Evolutionary conservation across 495 filamentous ascomycete species (phyloP), one percentile per base, ranked within the genome.

Genomic region (Rostrohypoxylon terebratum): DNA sequence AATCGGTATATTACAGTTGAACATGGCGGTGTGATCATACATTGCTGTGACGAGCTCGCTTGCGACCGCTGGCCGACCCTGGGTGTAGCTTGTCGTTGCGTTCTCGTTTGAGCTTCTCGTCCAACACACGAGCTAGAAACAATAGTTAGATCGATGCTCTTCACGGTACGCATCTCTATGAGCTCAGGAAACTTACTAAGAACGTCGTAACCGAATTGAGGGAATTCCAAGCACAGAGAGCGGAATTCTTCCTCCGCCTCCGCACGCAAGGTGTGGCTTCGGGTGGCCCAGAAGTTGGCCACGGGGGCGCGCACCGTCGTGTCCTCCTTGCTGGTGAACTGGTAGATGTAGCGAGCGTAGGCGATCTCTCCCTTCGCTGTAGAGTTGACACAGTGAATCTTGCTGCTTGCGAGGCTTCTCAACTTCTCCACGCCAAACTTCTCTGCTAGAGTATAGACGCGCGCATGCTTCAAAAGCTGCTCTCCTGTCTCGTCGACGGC

Each of bases 141-240:
- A 3, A 4, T 25, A 3, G 74, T 79, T 67, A 76, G 47, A n/a
- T 28, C 18, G n/a, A 3, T 28, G 2, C 3, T 64, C 66, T 72
- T 51, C 45, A 23, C 44, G 2, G 14, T 16, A 50, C 0, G 28
- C 13, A 9, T n/a, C 25, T 38, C 6, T 6, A 20, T 31, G 51
- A 23, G 47, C 8, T 40, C 1, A 48, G 48, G 36, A 28, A 60
- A 82, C 84, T 64, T 82, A 87, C 85, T 87, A 23, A 97, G 85
- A n/a, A 98, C 92, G 81, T 98, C 95, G 80, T 92, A 97, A 36
- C 89, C 90, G 69, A 98, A 97, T 74, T 95, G 90, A 14, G 94
- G 95, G 71, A 91, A 94, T 78, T 97, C 93, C 60, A 96, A 81
- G 82, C 95, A 96, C 79, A 97, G 87, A 57, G 83, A 77, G 73